Evolutionary conservation across 306 rosid genomes (phyloP).

Genomic region (Oxytropis ochrocephala): DNA sequence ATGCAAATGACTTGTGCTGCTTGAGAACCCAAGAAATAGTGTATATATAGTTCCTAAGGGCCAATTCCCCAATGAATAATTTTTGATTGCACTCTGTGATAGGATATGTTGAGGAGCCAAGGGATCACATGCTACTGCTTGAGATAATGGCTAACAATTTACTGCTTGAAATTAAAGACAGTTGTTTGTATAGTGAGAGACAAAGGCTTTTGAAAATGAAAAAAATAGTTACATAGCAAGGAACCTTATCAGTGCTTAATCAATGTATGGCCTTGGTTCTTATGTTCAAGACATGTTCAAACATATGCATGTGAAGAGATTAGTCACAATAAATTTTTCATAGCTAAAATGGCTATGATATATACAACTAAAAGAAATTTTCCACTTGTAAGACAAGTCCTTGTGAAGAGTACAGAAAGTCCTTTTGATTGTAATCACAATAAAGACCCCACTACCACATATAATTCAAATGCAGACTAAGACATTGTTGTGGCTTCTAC

Average conservation of each 20-base stretch:
- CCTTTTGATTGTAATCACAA: background rate
- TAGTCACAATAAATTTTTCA: background rate
- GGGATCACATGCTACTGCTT: slow-evolving; percentile 10
- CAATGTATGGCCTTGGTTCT: background rate
- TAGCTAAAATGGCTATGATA: too few species aligned
- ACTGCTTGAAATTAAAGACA: background rate
- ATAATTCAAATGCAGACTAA: background rate
- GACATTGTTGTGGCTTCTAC: background rate
- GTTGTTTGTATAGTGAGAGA: background rate
- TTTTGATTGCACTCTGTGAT: background rate
- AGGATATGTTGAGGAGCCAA: background rate
- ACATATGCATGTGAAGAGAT: background rate
- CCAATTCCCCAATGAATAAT: background rate
- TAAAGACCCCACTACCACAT: background rate
- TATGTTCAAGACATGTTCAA: too few species aligned
- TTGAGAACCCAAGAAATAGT: background rate
- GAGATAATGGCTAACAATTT: background rate
- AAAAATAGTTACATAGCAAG: background rate
- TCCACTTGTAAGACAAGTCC: background rate
- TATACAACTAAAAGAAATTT: background rate
- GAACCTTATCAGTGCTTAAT: background rate
- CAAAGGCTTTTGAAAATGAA: background rate
- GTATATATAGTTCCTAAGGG: slow-evolving; percentile 18
- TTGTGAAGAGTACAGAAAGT: too few species aligned
- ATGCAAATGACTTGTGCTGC: background rate